Base-by-base conservation (phyloP, 140 eudicot genomes). In the Anethum foeniculum region DNA sequence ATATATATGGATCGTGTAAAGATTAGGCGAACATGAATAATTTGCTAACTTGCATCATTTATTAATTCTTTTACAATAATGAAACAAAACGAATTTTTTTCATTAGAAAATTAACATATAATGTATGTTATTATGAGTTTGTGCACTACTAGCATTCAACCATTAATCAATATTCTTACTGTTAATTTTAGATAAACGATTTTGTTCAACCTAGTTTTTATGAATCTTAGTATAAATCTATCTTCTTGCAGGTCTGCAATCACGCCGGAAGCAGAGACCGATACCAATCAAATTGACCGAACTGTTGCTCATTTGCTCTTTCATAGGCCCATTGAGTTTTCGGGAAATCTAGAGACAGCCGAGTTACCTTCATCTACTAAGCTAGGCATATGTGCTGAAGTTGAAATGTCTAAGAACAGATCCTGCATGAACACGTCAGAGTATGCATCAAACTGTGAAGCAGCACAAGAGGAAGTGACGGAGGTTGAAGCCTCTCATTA, bases 281-380 rank as follows among this genome's bases (percentile, higher is more conserved):
- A 85, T 73, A 93, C 98, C 48, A 93, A 91, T 80, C 88, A 90
- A 43, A 89, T 93, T 79, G 98, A 93, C 82, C 93, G 98, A 4
- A 81, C 87, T 34, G 98, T 93, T 71, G 98, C 98, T 67, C 95
- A 91, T 85, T 85, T 93, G 84, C 91, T 93, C 41, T 93, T 93
- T 81, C 90, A 91, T 71, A 86, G 86, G 83, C 91, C 93, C 51
- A 73, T 82, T 19, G 89, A 86, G 30, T 80, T 73, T 44, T 51
- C 87, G 1, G 86, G 82, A 12, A 88, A 86, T 75, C 43, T 79
- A 30, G 87, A 76, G 82, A 72, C 79, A 13, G 89, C 89, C 19
- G 91, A 83, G 28, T 86, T 90, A 12, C 86, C 94, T 60, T 62
- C 54, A 43, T 79, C 86, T 67, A 72, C 87, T 67, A 86, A 78